Conservation (phyloP, 1,139 yeast species). For the Lodderomyces pseudojiufengensis region DNA sequence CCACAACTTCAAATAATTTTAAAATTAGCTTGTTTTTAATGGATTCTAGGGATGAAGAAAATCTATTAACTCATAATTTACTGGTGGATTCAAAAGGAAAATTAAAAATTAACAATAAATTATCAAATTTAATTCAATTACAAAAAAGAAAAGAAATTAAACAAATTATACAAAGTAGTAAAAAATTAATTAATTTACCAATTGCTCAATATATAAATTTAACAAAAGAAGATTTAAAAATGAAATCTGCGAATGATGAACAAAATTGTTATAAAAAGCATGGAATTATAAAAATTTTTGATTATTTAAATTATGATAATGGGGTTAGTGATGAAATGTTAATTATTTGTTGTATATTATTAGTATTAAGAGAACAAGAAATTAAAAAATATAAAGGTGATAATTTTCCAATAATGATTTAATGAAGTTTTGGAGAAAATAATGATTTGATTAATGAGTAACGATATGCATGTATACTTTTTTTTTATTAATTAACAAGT, state of each 20-base stretch:
- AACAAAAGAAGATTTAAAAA: background rate
- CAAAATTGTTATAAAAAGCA: conserved; percentile 20
- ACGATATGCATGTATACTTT: too few relatives aligned
- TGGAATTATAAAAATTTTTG: conserved; percentile 32
- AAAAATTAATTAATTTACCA: conserved; percentile 26
- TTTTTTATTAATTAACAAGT: too few relatives aligned
- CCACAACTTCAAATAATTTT: conserved; percentile 9
- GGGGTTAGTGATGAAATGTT: conserved; percentile 21
- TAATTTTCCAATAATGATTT: conserved; percentile 3
- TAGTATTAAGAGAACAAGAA: conserved; percentile 39
- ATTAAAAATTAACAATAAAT: conserved; percentile 9
- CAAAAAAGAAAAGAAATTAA: conserved; percentile 11
- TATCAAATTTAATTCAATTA: conserved; percentile 10
- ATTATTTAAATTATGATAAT: conserved; percentile 12
- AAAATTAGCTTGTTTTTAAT: conserved; percentile 19
- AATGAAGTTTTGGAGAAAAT: background rate
- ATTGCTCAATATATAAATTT: conserved; percentile 30
- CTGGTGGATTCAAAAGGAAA: conserved; percentile 8
- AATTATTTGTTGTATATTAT: conserved; percentile 27
- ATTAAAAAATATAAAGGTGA: conserved; percentile 35
- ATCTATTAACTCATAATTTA: conserved; percentile 24
- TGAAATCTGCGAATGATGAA: background rate
- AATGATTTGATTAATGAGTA: too few relatives aligned
- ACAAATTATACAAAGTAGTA: conserved; percentile 10
- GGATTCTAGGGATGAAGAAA: conserved; percentile 15